Evolutionary conservation across 257 asterid species (phyloP).

Genomic region (Lithospermum erythrorhizon): DNA sequence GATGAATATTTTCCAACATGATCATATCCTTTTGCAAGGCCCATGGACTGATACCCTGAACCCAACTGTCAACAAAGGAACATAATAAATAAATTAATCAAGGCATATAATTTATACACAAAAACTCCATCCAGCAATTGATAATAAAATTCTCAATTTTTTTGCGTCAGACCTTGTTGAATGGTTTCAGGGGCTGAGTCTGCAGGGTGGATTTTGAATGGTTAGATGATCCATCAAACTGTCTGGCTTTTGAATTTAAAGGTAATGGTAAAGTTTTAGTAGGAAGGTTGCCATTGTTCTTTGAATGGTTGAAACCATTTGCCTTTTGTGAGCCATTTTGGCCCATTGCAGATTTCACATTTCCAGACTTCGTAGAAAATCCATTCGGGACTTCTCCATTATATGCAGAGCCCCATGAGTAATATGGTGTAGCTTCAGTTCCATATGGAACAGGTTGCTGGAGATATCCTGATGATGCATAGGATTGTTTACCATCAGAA

Average conservation of each 20-base stretch:
- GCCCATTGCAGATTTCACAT: constrained; percentile 25
- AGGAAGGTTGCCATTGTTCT: constrained; percentile 9
- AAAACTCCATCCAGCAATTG: not conserved
- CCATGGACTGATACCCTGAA: constrained; percentile 40
- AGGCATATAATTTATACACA: not conserved
- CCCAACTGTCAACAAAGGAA: constrained; percentile 33
- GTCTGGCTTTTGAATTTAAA: constrained; percentile 33
- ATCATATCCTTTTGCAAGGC: constrained; percentile 28
- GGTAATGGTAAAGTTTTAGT: constrained; percentile 25
- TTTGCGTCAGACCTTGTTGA: constrained; percentile 37
- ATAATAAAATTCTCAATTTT: not conserved
- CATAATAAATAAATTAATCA: not conserved
- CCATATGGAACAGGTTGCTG: constrained; percentile 43
- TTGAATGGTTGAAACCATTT: constrained; percentile 26
- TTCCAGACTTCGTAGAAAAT: constrained; percentile 26
- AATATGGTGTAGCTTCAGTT: constrained; percentile 43
- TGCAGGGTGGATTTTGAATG: constrained; percentile 34
- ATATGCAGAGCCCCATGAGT: constrained; percentile 34
- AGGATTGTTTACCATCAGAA: constrained; percentile 48
- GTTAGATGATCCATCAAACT: constrained; percentile 21
- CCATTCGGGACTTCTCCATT: constrained; percentile 33
- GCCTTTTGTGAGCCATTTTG: constrained; percentile 37
- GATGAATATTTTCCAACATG: constrained; percentile 36
- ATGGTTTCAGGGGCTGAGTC: constrained; percentile 38
- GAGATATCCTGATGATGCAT: constrained; percentile 35